Evolutionary conservation across 1,284 basidiomycete species (phyloP), one percentile per base, ranked within the genome.

Genomic region (Hymenochaete sp.): DNA sequence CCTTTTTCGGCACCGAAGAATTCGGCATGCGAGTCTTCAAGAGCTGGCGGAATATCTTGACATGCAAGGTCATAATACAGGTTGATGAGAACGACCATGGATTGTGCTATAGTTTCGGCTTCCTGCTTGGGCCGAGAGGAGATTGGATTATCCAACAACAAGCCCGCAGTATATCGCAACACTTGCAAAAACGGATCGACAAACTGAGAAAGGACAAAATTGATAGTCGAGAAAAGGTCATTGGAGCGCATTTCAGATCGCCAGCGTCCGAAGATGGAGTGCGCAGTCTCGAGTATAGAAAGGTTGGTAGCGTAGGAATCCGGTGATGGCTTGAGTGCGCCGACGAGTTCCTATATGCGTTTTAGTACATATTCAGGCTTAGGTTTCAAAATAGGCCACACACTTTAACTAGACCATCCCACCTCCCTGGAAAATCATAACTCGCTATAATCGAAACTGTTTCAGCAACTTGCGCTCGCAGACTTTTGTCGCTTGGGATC

Each of bases 241-340:
- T 99, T 84, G 4, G 88, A 85, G 47, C 93, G 81, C 57, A 93
- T 88, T 56, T 87, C 86, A 3, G 90, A 79, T 44, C 95, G 79
- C 95, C 95, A 98, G 53, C 82, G 77, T 44, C 79, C 77, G 67
- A 97, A 98, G 58, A 98, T 98, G 32, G 91, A 93, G 63, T 98
- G 95, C 0, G 92, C 90, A 0, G 93, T 93, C 56, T 95, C 79
- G 28, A 99, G 74, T 6, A 98, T 87, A 44, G 87, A 89, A 29
- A 93, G 73, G 61, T 97, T 47, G 64, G 52, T 82, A 81, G 62
- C 88, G 92, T 59, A 97, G 81, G 14, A 80, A 74, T 7, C 72
- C 65, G 10, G 87, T 82, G 33, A 93, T 71, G 47, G 88, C 88
- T 39, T 67, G 3, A 49, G 42, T 11, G 47, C 41, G 13, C 32